Conservation (phyloP, 331 rosid species). For the Malus hybrid region DNA sequence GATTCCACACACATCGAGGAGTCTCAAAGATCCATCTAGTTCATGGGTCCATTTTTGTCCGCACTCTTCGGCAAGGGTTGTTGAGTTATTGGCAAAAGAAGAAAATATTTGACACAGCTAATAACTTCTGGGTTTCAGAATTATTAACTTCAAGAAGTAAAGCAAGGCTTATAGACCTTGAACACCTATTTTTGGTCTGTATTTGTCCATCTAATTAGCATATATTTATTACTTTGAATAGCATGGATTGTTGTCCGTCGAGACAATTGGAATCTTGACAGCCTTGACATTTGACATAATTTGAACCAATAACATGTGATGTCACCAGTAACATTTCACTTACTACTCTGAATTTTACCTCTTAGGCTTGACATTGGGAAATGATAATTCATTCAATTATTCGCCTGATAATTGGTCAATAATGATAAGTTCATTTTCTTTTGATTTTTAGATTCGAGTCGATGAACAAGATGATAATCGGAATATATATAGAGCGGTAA, state of each 20-base stretch:
- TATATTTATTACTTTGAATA: background rate
- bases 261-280: slow-evolving; percentile 1
- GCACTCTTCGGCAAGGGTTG: slow-evolving; percentile 35
- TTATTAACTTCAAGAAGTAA: background rate
- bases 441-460: too few relatives aligned
- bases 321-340: background rate
- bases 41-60: slow-evolving; percentile 23
- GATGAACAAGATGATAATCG: too few relatives aligned
- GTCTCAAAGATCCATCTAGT: slow-evolving; percentile 35
- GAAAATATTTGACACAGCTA: slow-evolving; percentile 35
- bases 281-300: background rate
- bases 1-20: slow-evolving; percentile 26
- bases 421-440: too few relatives aligned
- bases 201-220: background rate
- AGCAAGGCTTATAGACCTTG: background rate
- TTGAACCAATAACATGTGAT: background rate
- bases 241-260: background rate
- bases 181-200: background rate
- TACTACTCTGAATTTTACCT: background rate
- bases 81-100: slow-evolving; percentile 36
- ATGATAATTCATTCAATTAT: background rate
- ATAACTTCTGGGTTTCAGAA: background rate
- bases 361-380: background rate
- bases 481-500: background rate
- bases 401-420: background rate